phyloP scores from a whole-genome alignment of 805 yeast species.

The Monosporozyma yasuniensis region DNA sequence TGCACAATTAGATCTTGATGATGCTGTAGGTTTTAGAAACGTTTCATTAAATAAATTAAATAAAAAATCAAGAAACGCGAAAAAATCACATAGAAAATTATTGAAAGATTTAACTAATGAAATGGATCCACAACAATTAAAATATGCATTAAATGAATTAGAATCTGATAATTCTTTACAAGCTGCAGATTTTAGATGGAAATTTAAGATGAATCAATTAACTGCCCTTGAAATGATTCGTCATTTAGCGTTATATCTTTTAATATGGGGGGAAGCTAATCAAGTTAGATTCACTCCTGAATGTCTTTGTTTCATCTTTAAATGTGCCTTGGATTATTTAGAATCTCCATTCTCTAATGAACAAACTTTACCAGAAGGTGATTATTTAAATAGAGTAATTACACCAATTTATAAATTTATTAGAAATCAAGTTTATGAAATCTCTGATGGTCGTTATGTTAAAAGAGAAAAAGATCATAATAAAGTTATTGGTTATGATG shows the following conservation, averaged over 20 bases:
- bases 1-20: slow-evolving; percentile 80
- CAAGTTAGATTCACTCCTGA: slow-evolving; percentile 91
- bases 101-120: background rate
- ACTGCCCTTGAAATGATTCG: slow-evolving; percentile 73
- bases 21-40: slow-evolving; percentile 73
- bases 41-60: slow-evolving; percentile 54
- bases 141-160: slow-evolving; percentile 48
- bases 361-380: slow-evolving; percentile 80
- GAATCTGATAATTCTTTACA: slow-evolving; percentile 81
- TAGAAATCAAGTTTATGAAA: slow-evolving; percentile 75
- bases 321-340: slow-evolving; percentile 88
- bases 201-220: slow-evolving; percentile 63
- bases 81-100: slow-evolving; percentile 34
- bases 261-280: slow-evolving; percentile 86
- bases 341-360: slow-evolving; percentile 78
- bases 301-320: slow-evolving; percentile 86
- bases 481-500: slow-evolving; percentile 86
- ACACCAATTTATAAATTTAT: slow-evolving; percentile 81
- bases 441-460: slow-evolving; percentile 70
- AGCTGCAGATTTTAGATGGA: slow-evolving; percentile 79
- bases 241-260: slow-evolving; percentile 64
- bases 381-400: slow-evolving; percentile 81
- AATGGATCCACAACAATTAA: slow-evolving; percentile 39
- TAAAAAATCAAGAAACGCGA: slow-evolving; percentile 74
- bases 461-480: slow-evolving; percentile 83